A percentile compares a stretch with the other conserved stretches of the same genome.
Evolutionary conservation across 257 asterid genomes (phyloP).

Genomic region (Perilla frutescens): DNA sequence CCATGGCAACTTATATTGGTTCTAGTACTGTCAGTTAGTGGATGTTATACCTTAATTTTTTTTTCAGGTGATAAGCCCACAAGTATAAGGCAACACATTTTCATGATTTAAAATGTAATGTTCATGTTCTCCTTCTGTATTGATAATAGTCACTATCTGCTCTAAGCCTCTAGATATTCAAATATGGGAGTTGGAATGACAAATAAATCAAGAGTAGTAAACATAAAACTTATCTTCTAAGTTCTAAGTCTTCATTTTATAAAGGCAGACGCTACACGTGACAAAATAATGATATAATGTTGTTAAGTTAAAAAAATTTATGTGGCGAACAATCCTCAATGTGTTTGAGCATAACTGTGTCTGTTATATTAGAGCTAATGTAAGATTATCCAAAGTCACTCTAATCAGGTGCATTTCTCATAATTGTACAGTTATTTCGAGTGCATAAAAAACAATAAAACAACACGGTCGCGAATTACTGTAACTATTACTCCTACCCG

Average conservation of each 20-base stretch:
- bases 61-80: not conserved
- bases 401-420: not conserved
- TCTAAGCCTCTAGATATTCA: slow-evolving; percentile 1
- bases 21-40: not conserved
- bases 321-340: not conserved
- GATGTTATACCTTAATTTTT: not conserved
- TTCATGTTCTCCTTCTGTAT: not conserved
- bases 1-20: slow-evolving; percentile 4
- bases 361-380: not conserved
- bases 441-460: no score
- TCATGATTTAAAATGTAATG: not conserved
- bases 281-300: not conserved
- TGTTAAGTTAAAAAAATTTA: not conserved
- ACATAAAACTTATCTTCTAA: not conserved
- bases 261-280: not conserved
- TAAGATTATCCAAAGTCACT: not conserved
- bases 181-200: not conserved
- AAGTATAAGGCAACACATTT: not conserved
- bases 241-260: not conserved
- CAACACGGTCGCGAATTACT: no score
- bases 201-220: not conserved
- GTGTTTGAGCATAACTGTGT: not conserved
- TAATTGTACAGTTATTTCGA: not conserved
- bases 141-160: not conserved
- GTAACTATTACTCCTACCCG: not conserved